Percentiles rank a stretch among this genome's conserved stretches.
Evolutionary conservation across 305 asterid species (phyloP).

Genomic region (Fraxinus nigra): DNA sequence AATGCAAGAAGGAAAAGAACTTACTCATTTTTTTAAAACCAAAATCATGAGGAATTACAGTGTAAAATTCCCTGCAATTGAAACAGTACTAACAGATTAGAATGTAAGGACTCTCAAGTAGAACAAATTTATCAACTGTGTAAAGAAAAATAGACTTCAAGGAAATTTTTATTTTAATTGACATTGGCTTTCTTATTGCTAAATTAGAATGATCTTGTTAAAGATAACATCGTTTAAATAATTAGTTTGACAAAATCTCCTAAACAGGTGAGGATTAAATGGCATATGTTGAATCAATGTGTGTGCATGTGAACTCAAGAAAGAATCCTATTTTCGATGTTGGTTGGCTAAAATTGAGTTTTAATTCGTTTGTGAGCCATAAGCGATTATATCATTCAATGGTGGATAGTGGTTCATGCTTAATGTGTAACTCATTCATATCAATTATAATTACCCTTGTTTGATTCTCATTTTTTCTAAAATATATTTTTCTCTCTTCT

Average conservation of each 20-base stretch:
- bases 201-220: neutral
- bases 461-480: neutral
- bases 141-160: neutral
- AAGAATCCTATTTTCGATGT: neutral
- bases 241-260: neutral
- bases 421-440: neutral
- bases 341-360: neutral
- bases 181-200: neutral
- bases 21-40: slow-evolving; percentile 79
- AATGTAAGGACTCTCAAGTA: neutral
- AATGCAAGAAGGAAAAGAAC: slow-evolving; percentile 36
- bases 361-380: neutral
- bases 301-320: neutral
- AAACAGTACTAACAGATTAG: slow-evolving; percentile 23
- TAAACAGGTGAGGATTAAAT: neutral
- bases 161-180: neutral
- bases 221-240: neutral
- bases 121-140: neutral
- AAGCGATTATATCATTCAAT: neutral
- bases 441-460: neutral
- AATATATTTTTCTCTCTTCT: neutral
- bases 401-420: neutral
- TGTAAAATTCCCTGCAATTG: slow-evolving; percentile 81
- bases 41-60: slow-evolving; percentile 91
- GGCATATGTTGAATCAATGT: neutral